phyloP scores from a whole-genome alignment of 2,329 filamentous ascomycete species.

The Dryadomyces sulphureus region DNA sequence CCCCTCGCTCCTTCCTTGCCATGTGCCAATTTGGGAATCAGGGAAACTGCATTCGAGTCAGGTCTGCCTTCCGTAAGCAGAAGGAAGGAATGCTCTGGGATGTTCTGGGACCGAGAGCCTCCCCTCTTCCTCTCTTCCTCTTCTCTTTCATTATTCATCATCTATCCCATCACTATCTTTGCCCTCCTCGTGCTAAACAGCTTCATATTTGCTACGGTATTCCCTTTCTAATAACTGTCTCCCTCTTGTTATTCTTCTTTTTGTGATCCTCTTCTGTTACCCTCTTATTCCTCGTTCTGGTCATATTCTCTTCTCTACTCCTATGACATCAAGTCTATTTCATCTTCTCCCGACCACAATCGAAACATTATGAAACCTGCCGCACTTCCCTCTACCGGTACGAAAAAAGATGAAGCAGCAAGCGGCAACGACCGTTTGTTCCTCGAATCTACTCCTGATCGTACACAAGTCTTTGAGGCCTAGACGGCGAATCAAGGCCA shows the following conservation, averaged over 20 bases:
- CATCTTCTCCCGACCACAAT: no score
- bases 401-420: neutral
- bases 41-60: no score
- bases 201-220: neutral
- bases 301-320: neutral
- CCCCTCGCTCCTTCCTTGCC: no score
- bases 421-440: neutral
- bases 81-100: no score
- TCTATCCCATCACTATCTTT: neutral
- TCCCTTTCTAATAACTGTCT: neutral
- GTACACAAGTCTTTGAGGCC: neutral
- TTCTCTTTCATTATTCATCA: neutral
- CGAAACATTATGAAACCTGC: neutral
- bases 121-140: neutral
- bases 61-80: no score
- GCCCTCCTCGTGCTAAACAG: neutral
- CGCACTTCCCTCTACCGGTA: neutral
- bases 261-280: neutral
- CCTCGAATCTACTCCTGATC: neutral
- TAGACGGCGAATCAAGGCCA: neutral
- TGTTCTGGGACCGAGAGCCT: no score
- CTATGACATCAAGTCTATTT: no score
- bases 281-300: neutral
- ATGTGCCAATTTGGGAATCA: no score
- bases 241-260: neutral